phyloP scores from a whole-genome alignment of 352 stramenopile species.

The Pythium graminicola region DNA sequence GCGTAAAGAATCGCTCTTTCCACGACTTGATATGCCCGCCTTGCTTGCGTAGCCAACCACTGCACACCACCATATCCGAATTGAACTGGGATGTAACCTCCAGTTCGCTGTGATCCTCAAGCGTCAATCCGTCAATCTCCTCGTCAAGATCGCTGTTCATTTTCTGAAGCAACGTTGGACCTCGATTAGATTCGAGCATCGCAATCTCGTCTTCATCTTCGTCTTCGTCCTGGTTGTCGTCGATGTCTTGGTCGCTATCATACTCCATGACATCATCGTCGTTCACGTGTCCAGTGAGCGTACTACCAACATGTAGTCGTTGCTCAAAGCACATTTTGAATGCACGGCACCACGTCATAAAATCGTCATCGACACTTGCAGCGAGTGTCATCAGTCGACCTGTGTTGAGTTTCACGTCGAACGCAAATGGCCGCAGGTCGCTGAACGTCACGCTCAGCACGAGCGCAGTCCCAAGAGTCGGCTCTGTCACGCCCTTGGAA shows the following conservation, averaged over 20 bases:
- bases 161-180: constrained; percentile 2
- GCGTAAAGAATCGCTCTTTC: constrained; percentile 78
- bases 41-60: constrained; percentile 76
- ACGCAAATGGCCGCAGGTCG: constrained; percentile 56
- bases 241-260: constrained; percentile 25
- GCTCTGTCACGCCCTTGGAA: constrained; percentile 28
- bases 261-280: constrained; percentile 36
- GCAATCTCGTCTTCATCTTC: constrained; percentile 14
- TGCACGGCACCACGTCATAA: constrained; percentile 50
- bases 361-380: constrained; percentile 43
- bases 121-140: constrained; percentile 1
- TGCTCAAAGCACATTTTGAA: constrained; percentile 44
- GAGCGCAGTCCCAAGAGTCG: constrained; percentile 41
- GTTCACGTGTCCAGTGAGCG: constrained; percentile 21
- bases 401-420: constrained; percentile 58
- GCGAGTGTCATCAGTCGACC: constrained; percentile 57
- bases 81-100: constrained; percentile 17
- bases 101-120: background rate
- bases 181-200: constrained; percentile 9
- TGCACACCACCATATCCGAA: constrained; percentile 50
- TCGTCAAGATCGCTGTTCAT: constrained; percentile 15
- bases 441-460: constrained; percentile 48
- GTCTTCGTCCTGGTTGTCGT: background rate
- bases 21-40: constrained; percentile 77
- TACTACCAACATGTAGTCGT: constrained; percentile 1